These are phyloP conservation scores for Xylariaceae sp. DNA, from an alignment of 2,329 filamentous ascomycete genomes.

Conservation along the genomic window DNA sequence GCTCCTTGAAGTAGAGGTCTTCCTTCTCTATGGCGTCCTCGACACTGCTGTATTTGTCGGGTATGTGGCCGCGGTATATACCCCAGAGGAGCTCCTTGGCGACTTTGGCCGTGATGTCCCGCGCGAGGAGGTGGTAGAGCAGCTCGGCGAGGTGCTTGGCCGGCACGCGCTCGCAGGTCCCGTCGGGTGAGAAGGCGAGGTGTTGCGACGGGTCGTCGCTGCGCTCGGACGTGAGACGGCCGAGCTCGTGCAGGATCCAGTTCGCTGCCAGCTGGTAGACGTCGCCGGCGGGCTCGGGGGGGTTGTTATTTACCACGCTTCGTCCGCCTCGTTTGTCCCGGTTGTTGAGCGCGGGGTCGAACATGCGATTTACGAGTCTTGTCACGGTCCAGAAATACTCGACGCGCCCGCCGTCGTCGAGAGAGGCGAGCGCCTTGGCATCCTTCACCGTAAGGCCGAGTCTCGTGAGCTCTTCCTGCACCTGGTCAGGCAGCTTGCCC, in stretches of 20 bases:
- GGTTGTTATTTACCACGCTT: no score
- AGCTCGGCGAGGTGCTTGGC: constrained; percentile 45
- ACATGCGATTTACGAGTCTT: no score
- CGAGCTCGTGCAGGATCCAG: constrained; percentile 72
- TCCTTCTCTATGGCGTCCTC: constrained; percentile 40
- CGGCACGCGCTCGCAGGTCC: constrained; percentile 43
- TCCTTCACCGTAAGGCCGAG: constrained; percentile 72
- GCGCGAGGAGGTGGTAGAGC: constrained; percentile 41
- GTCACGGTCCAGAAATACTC: constrained; percentile 76
- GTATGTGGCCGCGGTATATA: constrained; percentile 44
- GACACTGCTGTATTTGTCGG: constrained; percentile 34
- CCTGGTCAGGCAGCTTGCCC: constrained; percentile 66
- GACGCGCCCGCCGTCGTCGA: constrained; percentile 73
- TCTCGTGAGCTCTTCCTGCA: constrained; percentile 56
- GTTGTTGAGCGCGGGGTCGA: no score
- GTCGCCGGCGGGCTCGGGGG: constrained; percentile 22
- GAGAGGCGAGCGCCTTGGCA: constrained; percentile 68
- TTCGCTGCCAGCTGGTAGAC: constrained; percentile 46
- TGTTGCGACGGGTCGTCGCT: constrained; percentile 29
- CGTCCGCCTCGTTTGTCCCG: no score
- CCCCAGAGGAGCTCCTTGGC: constrained; percentile 54
- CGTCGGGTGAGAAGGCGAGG: constrained; percentile 38
- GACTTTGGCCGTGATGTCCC: constrained; percentile 50
- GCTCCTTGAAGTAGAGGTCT: constrained; percentile 50
- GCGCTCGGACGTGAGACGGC: constrained; percentile 55